Base-by-base conservation (phyloP, 2,329 filamentous ascomycete genomes). In the Daldinia sp. region DNA sequence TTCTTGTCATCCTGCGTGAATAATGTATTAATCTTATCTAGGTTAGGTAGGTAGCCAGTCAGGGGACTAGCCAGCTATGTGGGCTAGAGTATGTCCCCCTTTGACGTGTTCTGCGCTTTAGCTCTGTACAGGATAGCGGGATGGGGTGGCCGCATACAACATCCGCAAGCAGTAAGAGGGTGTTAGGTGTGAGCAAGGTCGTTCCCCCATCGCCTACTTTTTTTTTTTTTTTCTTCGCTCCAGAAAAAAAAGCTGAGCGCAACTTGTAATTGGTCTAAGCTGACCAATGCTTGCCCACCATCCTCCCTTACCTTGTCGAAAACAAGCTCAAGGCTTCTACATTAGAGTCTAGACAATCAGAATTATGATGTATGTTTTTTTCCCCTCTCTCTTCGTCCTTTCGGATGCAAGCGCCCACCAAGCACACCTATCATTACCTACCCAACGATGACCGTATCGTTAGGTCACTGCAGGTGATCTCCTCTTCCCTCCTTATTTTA, bases 111-210 rank as follows among this genome's bases (percentile, higher is more conserved):
- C 68, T 50, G n/a, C 60, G 37, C 62, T 59, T 50, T 63, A 59
- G 60, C 67, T 66, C 48, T 56, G 57, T 58, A 58, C 30, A 62
- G 56, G 25, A 58, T 63, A 61, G 56, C 25, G 45, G 41, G 21
- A 50, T 45, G 32, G 19, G 35, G 30, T 47, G 48, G 37, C 68
- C 70, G 70, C 70, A 59, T 72, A 66, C 15, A 71, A 67, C 63
- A 71, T 63, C 70, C 69, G 32, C 64, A 71, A 68, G 49, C 17
- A 66, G 70, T 61, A 71, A 71, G 63, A 64, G 57, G 39, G 27
- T 45, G 21, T n/a, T 48, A 19, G 47, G 37, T n/a, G 49, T 45
- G 35, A 21, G 17, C 25, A 37, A 27, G 25, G 17, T 17, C 6
- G 35, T 23, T 15, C 30, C 23, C 51, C 37, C 37, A 29, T 45